phyloP scores from a whole-genome alignment of 2,329 filamentous ascomycete genomes.

The Aspergillus texensis region DNA sequence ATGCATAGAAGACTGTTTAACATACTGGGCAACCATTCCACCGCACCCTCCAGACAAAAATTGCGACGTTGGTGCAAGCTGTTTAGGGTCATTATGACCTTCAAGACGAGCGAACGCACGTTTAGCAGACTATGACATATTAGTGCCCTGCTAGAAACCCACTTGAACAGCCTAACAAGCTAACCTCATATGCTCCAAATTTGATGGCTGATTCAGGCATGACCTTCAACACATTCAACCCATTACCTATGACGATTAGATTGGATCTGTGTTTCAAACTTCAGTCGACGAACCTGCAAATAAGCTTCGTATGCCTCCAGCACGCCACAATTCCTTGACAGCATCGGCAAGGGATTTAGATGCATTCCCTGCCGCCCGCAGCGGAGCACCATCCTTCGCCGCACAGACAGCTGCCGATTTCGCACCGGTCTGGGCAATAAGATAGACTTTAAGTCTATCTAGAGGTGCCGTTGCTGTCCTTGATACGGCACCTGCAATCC shows the following conservation, averaged over 20 bases:
- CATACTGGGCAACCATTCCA: constrained; percentile 90
- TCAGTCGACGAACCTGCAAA: constrained; percentile 75
- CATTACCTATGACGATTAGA: constrained; percentile 69
- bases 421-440: constrained; percentile 83
- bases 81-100: constrained; percentile 79
- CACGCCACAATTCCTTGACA: constrained; percentile 76
- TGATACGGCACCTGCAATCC: constrained; percentile 89
- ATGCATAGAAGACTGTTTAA: constrained; percentile 11
- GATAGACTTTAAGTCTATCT: constrained; percentile 94
- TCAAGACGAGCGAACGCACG: constrained; percentile 81
- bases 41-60: constrained; percentile 89
- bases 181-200: constrained; percentile 90
- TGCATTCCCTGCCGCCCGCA: constrained; percentile 67
- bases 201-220: constrained; percentile 99
- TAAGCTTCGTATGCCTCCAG: constrained; percentile 83
- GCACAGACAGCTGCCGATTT: constrained; percentile 63
- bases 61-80: constrained; percentile 81
- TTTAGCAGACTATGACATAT: constrained; percentile 69
- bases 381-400: constrained; percentile 69
- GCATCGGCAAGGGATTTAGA: constrained; percentile 72
- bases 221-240: constrained; percentile 93
- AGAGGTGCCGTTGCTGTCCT: constrained; percentile 93
- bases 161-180: constrained; percentile 16
- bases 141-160: constrained; percentile 13
- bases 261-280: background rate